Conservation (phyloP, 306 rosid species). For the Biancaea sappan region DNA sequence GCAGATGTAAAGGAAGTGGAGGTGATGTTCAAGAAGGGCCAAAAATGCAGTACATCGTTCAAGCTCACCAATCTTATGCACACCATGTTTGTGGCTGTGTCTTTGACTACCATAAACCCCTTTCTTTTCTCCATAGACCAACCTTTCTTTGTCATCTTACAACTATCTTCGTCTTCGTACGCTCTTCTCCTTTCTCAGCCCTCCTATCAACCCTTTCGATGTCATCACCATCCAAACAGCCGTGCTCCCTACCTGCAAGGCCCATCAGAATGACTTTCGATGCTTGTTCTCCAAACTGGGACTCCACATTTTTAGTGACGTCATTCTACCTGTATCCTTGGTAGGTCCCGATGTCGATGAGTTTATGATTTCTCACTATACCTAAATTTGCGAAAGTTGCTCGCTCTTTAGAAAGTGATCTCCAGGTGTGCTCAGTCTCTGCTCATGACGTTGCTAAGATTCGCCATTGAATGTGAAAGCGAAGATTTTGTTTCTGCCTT, state of each 20-base stretch:
- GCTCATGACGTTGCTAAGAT: slow-evolving; percentile 50
- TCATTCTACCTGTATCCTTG: slow-evolving; percentile 55
- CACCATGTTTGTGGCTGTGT: slow-evolving; percentile 93
- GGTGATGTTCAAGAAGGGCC: slow-evolving; percentile 52
- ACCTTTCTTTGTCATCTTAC: slow-evolving; percentile 62
- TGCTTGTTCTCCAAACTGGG: slow-evolving; percentile 68
- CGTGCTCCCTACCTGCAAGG: slow-evolving; percentile 87
- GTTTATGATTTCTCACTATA: slow-evolving; percentile 46
- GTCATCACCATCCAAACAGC: slow-evolving; percentile 64
- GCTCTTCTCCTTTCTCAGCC: slow-evolving; percentile 47
- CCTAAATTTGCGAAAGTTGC: slow-evolving; percentile 28
- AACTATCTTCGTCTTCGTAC: slow-evolving; percentile 69
- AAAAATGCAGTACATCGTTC: slow-evolving; percentile 64
- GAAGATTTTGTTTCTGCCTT: slow-evolving; percentile 44
- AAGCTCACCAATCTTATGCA: slow-evolving; percentile 82
- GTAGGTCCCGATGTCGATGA: slow-evolving; percentile 67
- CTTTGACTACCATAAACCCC: slow-evolving; percentile 72
- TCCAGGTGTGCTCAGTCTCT: slow-evolving; percentile 52
- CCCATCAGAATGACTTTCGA: slow-evolving; percentile 61
- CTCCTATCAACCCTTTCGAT: slow-evolving; percentile 49
- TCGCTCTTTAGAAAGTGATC: slow-evolving; percentile 48
- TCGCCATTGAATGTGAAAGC: slow-evolving; percentile 49
- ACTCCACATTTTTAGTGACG: slow-evolving; percentile 82
- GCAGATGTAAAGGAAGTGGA: slow-evolving; percentile 74
- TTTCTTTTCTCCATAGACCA: slow-evolving; percentile 53